Evolutionary conservation across 2,329 filamentous ascomycete genomes (phyloP).

Genomic region (Dactylellina leptospora): DNA sequence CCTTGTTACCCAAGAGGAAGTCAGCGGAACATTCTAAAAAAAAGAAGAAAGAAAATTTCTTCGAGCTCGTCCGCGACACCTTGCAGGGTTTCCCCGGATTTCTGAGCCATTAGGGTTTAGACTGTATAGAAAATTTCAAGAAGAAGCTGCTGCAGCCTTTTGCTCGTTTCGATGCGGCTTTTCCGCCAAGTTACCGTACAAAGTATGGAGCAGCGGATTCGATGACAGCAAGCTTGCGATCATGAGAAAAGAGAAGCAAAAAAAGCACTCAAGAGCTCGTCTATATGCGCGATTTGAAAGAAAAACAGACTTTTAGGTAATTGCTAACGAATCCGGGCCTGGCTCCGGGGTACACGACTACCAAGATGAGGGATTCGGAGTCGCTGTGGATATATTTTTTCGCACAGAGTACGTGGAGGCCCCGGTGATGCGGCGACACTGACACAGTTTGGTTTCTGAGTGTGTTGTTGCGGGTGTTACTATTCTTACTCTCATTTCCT

Average conservation of each 20-base stretch:
- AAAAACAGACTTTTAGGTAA: constrained; percentile 27
- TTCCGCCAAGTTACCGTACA: constrained; percentile 3
- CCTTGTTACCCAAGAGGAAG: background rate
- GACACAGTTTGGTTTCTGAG: background rate
- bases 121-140: constrained; percentile 15
- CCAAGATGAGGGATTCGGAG: background rate
- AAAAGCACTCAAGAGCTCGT: constrained; percentile 20
- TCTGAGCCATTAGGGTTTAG: constrained; percentile 37
- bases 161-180: constrained; percentile 11
- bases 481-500: constrained; percentile 6
- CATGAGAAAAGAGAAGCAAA: constrained; percentile 1
- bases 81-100: constrained; percentile 51
- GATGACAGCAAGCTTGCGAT: no score
- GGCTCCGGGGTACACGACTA: background rate
- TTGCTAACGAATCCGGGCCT: constrained; percentile 1
- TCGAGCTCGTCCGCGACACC: constrained; percentile 20
- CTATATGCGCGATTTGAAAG: constrained; percentile 11
- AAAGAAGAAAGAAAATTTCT: constrained; percentile 17
- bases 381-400: constrained; percentile 1
- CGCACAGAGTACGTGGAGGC: constrained; percentile 38
- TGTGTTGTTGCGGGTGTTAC: constrained; percentile 9
- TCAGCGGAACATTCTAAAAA: constrained; percentile 37
- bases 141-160: no score
- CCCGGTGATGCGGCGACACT: constrained; percentile 45
- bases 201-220: no score